Base-by-base conservation (phyloP, 768 basidiomycete species). In the Thelephora ganbajun region DNA sequence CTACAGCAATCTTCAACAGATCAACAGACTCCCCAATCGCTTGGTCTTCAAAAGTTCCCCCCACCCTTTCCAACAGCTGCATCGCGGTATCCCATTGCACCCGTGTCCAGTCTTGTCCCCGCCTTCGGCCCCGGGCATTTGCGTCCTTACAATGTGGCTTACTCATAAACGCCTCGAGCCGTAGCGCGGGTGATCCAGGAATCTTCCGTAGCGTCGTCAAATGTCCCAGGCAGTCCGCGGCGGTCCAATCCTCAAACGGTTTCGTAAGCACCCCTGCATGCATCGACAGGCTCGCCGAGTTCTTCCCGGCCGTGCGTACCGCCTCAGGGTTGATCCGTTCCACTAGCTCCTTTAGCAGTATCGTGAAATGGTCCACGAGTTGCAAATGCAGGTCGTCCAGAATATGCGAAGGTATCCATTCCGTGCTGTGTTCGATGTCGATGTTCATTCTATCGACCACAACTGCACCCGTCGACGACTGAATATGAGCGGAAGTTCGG, bases 101-200 rank as follows among this genome's bases (percentile, higher is more conserved):
- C 42, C 73, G 66, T 11, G 79, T 69, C 84, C 84, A 90, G 52
- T 88, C 82, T 56, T 77, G 73, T 1, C 86, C 86, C n/a, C 73
- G 63, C 42, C 83, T 71, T 13, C 74, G 73, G 0, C 81, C 82
- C 23, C 50, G 61, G 18, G 63, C 64, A 33, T 63, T 58, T 51
- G 73, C 69, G 36, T 77, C 70, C 43, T 63, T 63, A 46, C 61
- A 69, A 19, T 69, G 63, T 5, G 79, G 77, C 33, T 66, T 69
- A 22, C 63, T 63, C 41, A 57, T 22, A 20, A 54, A 55, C 22
- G 52, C 45, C 39, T 50, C 55, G 49, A 56, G 33, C 14, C 46
- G 47, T 5, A 48, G 54, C 50, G 49, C 33, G 19, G 42, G 35
- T 1, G 14, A 33, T 36, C 16, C 18, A 13, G 44, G 30, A 2